phyloP scores from a whole-genome alignment of 768 basidiomycete species.

The Amanita phalloides region DNA sequence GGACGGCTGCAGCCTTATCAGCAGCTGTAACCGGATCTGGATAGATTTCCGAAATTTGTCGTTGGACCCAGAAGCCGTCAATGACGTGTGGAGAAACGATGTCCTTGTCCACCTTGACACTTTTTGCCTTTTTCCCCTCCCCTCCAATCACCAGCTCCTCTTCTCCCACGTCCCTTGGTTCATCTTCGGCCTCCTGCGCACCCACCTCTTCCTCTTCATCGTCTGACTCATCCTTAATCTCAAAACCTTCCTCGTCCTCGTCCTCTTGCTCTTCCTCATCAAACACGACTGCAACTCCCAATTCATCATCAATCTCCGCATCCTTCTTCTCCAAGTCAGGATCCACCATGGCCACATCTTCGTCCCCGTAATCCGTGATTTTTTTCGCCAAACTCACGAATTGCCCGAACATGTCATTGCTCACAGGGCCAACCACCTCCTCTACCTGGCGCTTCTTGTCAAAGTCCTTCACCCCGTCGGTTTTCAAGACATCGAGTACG shows the following conservation, averaged over 20 bases:
- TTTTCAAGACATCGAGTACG: constrained; percentile 82
- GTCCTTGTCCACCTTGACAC: constrained; percentile 59
- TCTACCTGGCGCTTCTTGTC: constrained; percentile 96
- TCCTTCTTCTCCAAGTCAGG: constrained; percentile 75
- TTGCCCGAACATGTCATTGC: constrained; percentile 74
- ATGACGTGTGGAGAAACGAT: constrained; percentile 82
- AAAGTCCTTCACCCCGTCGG: constrained; percentile 84
- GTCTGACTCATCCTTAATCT: constrained; percentile 75
- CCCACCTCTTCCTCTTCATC: constrained; percentile 72
- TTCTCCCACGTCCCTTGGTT: constrained; percentile 33
- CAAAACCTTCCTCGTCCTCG: constrained; percentile 83
- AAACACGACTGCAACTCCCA: constrained; percentile 96
- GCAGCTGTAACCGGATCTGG: constrained; percentile 92
- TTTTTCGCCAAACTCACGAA: constrained; percentile 83
- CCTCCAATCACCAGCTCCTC: constrained; percentile 78
- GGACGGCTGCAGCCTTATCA: no score
- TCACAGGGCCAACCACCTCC: constrained; percentile 53
- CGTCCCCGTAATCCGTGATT: constrained; percentile 89
- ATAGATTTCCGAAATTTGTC: constrained; percentile 84
- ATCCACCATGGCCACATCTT: constrained; percentile 72
- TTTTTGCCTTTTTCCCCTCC: constrained; percentile 40
- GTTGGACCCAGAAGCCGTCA: constrained; percentile 95
- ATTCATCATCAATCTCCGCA: constrained; percentile 89
- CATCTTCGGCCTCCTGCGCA: constrained; percentile 32
- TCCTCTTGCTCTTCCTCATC: constrained; percentile 96